Evolutionary conservation across 2,329 filamentous ascomycete genomes (phyloP).

Genomic region (Aspergillus chevalieri): DNA sequence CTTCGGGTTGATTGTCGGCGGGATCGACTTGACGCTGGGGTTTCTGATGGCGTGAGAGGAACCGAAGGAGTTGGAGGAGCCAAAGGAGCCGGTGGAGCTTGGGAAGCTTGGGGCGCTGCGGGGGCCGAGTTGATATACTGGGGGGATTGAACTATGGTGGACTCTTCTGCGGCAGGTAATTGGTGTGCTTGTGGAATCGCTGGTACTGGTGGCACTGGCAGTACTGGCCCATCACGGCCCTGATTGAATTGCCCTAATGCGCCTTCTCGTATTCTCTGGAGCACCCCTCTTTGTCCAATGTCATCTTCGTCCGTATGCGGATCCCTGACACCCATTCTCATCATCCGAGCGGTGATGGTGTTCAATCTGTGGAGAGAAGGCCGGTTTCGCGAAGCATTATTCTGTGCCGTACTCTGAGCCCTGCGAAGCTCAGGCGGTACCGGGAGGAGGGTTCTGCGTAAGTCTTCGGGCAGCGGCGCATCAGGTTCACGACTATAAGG

Average conservation of each 20-base stretch:
- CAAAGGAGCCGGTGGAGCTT: too few species aligned
- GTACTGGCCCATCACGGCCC: slow-evolving; percentile 1
- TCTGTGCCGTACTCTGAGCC: slow-evolving; percentile 18
- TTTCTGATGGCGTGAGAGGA: not conserved
- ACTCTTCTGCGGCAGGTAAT: not conserved
- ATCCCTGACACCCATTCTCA: slow-evolving; percentile 12
- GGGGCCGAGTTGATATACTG: not conserved
- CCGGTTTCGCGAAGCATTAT: slow-evolving; percentile 17
- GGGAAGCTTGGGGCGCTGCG: too few species aligned
- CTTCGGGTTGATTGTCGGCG: not conserved
- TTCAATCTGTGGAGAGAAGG: slow-evolving; percentile 24
- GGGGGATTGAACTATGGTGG: not conserved
- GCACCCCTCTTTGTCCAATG: slow-evolving; percentile 9
- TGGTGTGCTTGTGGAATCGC: not conserved
- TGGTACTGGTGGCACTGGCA: not conserved
- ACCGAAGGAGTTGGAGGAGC: not conserved
- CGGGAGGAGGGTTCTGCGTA: slow-evolving; percentile 30
- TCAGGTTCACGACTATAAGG: slow-evolving; percentile 53
- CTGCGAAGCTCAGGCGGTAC: slow-evolving; percentile 16
- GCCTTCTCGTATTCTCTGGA: slow-evolving; percentile 6
- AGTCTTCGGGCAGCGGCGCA: slow-evolving; percentile 32
- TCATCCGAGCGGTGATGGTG: slow-evolving; percentile 18
- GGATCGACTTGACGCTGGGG: not conserved
- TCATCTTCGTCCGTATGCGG: slow-evolving; percentile 8
- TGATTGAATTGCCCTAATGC: slow-evolving; percentile 4